A percentile compares a stretch with the other conserved stretches of the same genome.
These are phyloP conservation scores for Arachis stenosperma DNA, from an alignment of 306 rosid species.

Conservation along the genomic window DNA sequence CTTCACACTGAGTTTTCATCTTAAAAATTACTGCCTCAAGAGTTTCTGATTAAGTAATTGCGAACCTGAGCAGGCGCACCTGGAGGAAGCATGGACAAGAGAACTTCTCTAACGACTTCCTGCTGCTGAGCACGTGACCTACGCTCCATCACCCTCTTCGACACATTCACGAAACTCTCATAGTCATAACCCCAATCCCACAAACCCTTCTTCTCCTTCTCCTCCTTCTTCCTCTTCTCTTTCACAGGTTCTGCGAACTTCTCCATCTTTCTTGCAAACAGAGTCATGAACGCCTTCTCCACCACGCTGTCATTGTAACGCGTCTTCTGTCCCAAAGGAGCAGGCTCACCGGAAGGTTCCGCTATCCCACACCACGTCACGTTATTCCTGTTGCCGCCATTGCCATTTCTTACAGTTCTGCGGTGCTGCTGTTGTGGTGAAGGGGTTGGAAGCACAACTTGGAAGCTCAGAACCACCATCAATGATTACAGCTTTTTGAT, in stretches of 20 bases:
- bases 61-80: constrained; percentile 98
- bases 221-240: neutral
- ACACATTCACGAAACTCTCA: constrained; percentile 83
- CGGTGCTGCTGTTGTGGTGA: constrained; percentile 26
- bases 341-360: constrained; percentile 81
- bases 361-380: constrained; percentile 71
- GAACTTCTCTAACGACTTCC: constrained; percentile 83
- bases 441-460: constrained; percentile 33
- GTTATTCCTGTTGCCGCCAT: neutral
- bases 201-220: constrained; percentile 39
- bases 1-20: too few species aligned
- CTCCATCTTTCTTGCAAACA: constrained; percentile 82
- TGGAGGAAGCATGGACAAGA: constrained; percentile 94
- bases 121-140: constrained; percentile 82
- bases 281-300: constrained; percentile 78
- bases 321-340: constrained; percentile 83
- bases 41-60: neutral
- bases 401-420: neutral
- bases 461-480: constrained; percentile 56
- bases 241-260: constrained; percentile 47
- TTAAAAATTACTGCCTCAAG: too few species aligned
- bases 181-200: constrained; percentile 71
- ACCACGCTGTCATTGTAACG: constrained; percentile 74
- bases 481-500: neutral
- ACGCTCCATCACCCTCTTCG: constrained; percentile 84